Evolutionary conservation across 345 rosid genomes (phyloP), one percentile per base, ranked within the genome.

Genomic region (Arabidopsis suecica): DNA sequence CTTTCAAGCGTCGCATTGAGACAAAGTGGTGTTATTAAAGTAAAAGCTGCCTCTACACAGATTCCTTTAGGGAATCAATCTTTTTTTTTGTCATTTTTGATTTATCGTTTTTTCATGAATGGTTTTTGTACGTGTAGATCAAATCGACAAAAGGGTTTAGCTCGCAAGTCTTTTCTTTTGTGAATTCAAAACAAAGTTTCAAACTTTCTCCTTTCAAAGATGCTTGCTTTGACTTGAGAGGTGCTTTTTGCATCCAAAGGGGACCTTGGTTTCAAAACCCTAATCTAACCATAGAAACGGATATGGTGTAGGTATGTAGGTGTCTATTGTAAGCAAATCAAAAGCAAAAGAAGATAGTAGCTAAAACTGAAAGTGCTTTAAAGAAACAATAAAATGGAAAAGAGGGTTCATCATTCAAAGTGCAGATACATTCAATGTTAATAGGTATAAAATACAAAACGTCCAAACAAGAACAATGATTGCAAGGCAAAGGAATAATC

Each of bases 401-500:
- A 62, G 42, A 61, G 62, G 25, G 34, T 69, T 45, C 80, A 69
- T 71, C 68, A 78, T 41, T 65, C 73, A 65, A 47, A 71, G 40
- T 69, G 71, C 38, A 41, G 59, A 53, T 37, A 40, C 65, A 71
- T 55, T 54, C 28, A 61, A 71, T 34, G 3, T 59, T 12, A 63
- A 41, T 44, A 49, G 28, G 49, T 58, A 50, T 57, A 78, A 71
- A 30, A 71, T 62, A 30, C 72, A 77, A 48, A 70, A 77, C 64
- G 45, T 71, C 55, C 54, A 77, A 71, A 78, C 64, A 66, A 72
- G 73, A 72, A 78, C 77, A 78, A 78, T 78, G 69, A 78, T 78
- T 78, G 81, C 41, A 71, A 71, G 41, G 66, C 65, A 58, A 80
- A 44, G 69, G 73, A 74, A 82, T 61, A 53, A 71, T 25, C 77